A percentile compares a stretch with the other conserved stretches of the same genome.
Conservation (phyloP, 2,329 filamentous ascomycete species). For the Tolypocladium album region DNA sequence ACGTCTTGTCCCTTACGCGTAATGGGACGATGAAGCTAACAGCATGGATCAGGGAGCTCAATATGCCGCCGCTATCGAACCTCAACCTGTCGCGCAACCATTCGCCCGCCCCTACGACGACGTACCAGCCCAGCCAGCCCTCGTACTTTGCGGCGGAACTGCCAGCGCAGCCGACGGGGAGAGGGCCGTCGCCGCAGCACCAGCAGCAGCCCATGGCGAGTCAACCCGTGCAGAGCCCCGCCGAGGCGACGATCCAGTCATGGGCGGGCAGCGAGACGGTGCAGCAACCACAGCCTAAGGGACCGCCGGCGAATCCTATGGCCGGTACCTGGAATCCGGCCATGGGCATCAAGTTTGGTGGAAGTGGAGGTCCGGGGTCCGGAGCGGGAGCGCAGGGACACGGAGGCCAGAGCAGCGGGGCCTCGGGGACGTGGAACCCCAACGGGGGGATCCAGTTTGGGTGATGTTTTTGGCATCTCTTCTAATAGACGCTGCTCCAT, state of each 20-base stretch:
- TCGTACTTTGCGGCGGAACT: conserved; percentile 6
- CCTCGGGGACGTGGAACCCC: conserved; percentile 46
- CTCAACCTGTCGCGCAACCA: conserved; percentile 26
- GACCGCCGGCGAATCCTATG: conserved; percentile 23
- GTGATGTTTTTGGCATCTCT: too few relatives aligned
- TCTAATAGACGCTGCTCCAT: too few relatives aligned
- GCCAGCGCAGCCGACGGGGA: conserved; percentile 1
- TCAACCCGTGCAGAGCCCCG: conserved; percentile 16
- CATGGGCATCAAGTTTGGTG: conserved; percentile 70
- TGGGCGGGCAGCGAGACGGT: conserved; percentile 44
- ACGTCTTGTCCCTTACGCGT: conserved; percentile 17
- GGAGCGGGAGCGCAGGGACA: conserved; percentile 11
- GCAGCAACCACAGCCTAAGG: conserved; percentile 41
- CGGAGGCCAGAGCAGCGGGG: conserved; percentile 5
- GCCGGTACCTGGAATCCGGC: conserved; percentile 58
- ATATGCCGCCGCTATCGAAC: conserved; percentile 38
- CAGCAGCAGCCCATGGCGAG: conserved; percentile 8
- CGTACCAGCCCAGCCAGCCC: conserved; percentile 5
- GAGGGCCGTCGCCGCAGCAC: conserved; percentile 3
- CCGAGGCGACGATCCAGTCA: conserved; percentile 46
- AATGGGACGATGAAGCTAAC: background rate
- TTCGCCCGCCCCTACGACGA: conserved; percentile 2
- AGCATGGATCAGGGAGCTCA: conserved; percentile 30
- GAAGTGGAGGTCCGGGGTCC: conserved; percentile 12
- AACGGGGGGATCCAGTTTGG: conserved; percentile 49